Evolutionary conservation across 306 rosid species (phyloP).

Genomic region (Sesbania bispinosa): DNA sequence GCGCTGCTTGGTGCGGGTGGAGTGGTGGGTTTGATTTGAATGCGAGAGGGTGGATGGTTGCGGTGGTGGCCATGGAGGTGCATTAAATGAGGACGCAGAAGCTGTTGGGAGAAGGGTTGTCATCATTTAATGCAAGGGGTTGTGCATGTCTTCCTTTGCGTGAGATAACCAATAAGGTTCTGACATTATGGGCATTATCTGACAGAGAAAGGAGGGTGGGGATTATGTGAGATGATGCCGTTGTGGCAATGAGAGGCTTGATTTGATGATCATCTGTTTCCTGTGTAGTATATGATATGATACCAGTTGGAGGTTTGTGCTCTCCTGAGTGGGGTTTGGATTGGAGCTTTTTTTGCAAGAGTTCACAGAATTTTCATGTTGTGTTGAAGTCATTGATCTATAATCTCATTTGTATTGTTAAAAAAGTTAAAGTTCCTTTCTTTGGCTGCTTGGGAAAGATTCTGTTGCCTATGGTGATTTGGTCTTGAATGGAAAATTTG

Average conservation of each 20-base stretch:
- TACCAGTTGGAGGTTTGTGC: neutral
- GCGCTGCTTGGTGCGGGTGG: neutral
- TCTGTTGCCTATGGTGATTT: too few species aligned
- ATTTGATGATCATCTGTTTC: neutral
- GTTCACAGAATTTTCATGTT: neutral
- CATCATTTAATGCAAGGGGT: slow-evolving; percentile 43
- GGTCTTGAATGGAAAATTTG: too few species aligned
- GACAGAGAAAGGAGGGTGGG: neutral
- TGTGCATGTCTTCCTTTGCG: slow-evolving; percentile 21
- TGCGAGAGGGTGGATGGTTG: neutral
- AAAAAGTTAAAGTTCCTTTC: too few species aligned
- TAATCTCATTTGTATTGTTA: too few species aligned
- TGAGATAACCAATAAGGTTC: slow-evolving; percentile 14
- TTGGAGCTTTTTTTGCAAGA: neutral
- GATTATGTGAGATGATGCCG: slow-evolving; percentile 19
- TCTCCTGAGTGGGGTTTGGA: neutral
- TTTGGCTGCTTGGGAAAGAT: too few species aligned
- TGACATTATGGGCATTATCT: slow-evolving; percentile 29
- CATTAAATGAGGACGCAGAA: slow-evolving; percentile 54
- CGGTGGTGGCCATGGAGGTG: slow-evolving; percentile 3
- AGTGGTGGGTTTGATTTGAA: neutral
- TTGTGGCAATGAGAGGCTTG: slow-evolving; percentile 6
- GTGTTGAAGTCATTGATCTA: neutral
- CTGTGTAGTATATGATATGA: neutral
- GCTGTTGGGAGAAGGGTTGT: slow-evolving; percentile 51